phyloP scores from a whole-genome alignment of 306 rosid species.

The Quercus berberidifolia region DNA sequence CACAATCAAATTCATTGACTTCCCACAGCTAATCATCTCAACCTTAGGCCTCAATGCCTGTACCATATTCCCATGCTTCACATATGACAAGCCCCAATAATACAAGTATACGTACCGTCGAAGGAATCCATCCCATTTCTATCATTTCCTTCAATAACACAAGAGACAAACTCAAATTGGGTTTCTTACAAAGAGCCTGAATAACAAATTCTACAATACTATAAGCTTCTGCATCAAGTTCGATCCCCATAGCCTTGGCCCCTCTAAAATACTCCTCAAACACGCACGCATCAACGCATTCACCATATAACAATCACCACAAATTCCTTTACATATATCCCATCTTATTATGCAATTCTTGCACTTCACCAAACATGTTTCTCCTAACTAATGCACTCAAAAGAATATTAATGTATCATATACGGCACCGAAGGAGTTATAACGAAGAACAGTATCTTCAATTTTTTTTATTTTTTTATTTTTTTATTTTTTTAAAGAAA shows the following conservation, averaged over 20 bases:
- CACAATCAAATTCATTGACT: slow-evolving; percentile 38
- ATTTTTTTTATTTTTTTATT: too few species aligned
- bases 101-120: slow-evolving; percentile 44
- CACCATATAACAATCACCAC: slow-evolving; percentile 46
- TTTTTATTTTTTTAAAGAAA: too few species aligned
- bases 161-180: slow-evolving; percentile 16
- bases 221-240: slow-evolving; percentile 46
- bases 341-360: slow-evolving; percentile 45
- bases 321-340: slow-evolving; percentile 25
- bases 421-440: slow-evolving; percentile 35
- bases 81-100: slow-evolving; percentile 45
- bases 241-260: slow-evolving; percentile 51
- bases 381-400: slow-evolving; percentile 53
- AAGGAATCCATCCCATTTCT: slow-evolving; percentile 54
- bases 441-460: slow-evolving; percentile 46
- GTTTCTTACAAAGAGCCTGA: slow-evolving; percentile 45
- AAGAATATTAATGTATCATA: slow-evolving; percentile 35
- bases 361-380: slow-evolving; percentile 37
- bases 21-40: slow-evolving; percentile 55
- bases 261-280: slow-evolving; percentile 40
- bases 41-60: slow-evolving; percentile 59
- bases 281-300: slow-evolving; percentile 48
- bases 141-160: slow-evolving; percentile 59
- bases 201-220: slow-evolving; percentile 25
- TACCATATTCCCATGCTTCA: slow-evolving; percentile 54